Conservation (phyloP, 2,329 filamentous ascomycete genomes). For the Aureobasidium melanogenum region DNA sequence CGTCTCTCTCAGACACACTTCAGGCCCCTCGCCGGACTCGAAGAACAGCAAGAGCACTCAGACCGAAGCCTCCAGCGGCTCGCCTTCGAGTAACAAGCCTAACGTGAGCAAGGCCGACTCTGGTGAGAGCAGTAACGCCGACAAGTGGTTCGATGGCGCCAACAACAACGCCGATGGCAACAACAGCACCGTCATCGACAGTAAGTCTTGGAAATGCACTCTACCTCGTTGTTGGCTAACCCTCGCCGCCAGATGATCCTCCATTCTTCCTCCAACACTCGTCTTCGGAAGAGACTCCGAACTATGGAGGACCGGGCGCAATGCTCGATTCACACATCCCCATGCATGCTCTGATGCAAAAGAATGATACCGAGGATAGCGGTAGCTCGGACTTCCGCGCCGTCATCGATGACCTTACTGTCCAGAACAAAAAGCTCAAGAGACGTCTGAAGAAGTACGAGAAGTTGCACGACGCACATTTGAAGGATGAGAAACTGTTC, state of each 20-base stretch:
- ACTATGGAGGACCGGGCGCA: slow-evolving; percentile 11
- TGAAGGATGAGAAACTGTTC: slow-evolving; percentile 70
- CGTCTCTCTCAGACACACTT: slow-evolving; percentile 36
- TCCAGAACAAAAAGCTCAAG: slow-evolving; percentile 73
- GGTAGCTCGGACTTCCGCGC: slow-evolving; percentile 68
- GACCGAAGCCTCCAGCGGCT: slow-evolving; percentile 18
- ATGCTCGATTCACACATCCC: slow-evolving; percentile 15
- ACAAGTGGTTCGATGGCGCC: slow-evolving; percentile 43
- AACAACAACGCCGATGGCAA: slow-evolving; percentile 39
- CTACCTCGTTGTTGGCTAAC: neutral
- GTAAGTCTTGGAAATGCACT: slow-evolving; percentile 21
- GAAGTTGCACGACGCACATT: slow-evolving; percentile 54
- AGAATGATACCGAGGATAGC: slow-evolving; percentile 39
- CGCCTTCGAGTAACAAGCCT: slow-evolving; percentile 33
- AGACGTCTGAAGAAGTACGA: slow-evolving; percentile 64
- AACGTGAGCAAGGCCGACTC: slow-evolving; percentile 33
- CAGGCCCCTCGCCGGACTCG: slow-evolving; percentile 12
- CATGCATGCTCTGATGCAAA: slow-evolving; percentile 21
- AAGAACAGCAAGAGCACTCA: slow-evolving; percentile 10
- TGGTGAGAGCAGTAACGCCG: slow-evolving; percentile 43
- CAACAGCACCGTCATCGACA: slow-evolving; percentile 31
- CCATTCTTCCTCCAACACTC: slow-evolving; percentile 38
- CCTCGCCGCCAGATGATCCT: slow-evolving; percentile 28
- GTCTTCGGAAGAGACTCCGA: slow-evolving; percentile 22
- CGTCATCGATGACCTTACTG: slow-evolving; percentile 78